A percentile compares a stretch with the other conserved stretches of the same genome.
Conservation (phyloP, 2,329 filamentous ascomycete species). For the Calonectria pauciramosa region DNA sequence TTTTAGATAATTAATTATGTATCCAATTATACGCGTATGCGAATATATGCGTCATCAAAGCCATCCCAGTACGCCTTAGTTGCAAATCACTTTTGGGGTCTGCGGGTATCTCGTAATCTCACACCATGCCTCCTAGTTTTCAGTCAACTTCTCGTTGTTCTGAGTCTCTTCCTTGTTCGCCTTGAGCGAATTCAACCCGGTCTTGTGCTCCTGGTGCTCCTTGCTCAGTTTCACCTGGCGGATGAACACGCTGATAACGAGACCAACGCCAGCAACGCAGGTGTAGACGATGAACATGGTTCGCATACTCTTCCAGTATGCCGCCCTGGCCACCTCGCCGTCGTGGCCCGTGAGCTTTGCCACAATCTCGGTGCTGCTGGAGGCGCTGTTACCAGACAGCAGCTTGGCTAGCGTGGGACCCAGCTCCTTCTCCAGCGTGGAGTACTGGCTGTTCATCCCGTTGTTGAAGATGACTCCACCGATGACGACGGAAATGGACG, state of each 20-base stretch:
- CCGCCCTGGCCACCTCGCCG: conserved; percentile 56
- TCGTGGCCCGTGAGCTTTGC: conserved; percentile 62
- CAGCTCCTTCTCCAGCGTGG: conserved; percentile 62
- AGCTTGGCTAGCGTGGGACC: conserved; percentile 62
- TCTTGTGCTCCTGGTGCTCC: conserved; percentile 70
- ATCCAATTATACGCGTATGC: neutral
- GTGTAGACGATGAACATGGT: conserved; percentile 73
- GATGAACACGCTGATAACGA: conserved; percentile 63
- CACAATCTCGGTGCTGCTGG: conserved; percentile 72
- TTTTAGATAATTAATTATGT: neutral
- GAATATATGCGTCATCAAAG: neutral
- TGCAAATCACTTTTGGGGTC: neutral
- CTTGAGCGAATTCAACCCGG: conserved; percentile 63
- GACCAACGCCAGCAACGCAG: conserved; percentile 61
- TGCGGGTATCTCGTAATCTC: conserved; percentile 8
- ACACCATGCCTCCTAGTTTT: neutral
- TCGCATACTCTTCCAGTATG: conserved; percentile 64
- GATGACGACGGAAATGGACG: conserved; percentile 77
- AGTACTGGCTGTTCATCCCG: conserved; percentile 71
- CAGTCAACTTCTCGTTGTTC: conserved; percentile 27
- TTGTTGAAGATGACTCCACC: conserved; percentile 88
- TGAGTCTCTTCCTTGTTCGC: conserved; percentile 44
- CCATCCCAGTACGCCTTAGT: neutral
- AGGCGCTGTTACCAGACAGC: conserved; percentile 71
- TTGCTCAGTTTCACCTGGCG: conserved; percentile 65